Evolutionary conservation across 352 stramenopile species (phyloP).

Genomic region (Pythium sp.): DNA sequence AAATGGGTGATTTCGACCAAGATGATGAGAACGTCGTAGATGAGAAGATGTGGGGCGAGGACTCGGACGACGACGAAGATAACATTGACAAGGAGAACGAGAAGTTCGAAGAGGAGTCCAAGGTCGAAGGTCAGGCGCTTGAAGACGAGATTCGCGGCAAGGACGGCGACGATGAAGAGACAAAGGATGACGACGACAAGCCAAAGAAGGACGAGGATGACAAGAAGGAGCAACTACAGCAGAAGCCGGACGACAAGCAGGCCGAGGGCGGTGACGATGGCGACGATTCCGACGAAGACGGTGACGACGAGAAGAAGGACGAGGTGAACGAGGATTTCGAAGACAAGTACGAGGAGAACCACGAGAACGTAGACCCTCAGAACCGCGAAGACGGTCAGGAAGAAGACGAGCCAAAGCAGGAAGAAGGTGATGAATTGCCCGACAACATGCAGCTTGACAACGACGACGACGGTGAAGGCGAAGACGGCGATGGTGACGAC

Average conservation of each 20-base stretch:
- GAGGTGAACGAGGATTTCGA: slow-evolving; percentile 91
- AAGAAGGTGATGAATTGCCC: slow-evolving; percentile 70
- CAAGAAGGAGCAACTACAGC: slow-evolving; percentile 34
- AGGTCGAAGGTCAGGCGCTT: slow-evolving; percentile 72
- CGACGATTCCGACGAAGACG: slow-evolving; percentile 34
- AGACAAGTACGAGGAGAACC: slow-evolving; percentile 80
- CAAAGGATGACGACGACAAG: slow-evolving; percentile 70
- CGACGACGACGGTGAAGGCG: slow-evolving; percentile 35
- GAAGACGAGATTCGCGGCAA: slow-evolving; percentile 90
- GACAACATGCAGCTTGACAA: slow-evolving; percentile 87
- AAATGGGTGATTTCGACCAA: slow-evolving; percentile 98
- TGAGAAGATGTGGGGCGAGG: slow-evolving; percentile 98
- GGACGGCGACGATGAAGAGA: slow-evolving; percentile 83
- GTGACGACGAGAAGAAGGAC: slow-evolving; percentile 67
- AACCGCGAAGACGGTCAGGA: slow-evolving; percentile 54
- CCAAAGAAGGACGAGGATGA: slow-evolving; percentile 44
- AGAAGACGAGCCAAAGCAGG: slow-evolving; percentile 43
- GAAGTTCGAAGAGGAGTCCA: slow-evolving; percentile 90
- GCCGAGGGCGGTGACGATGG: slow-evolving; percentile 37
- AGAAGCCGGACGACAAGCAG: slow-evolving; percentile 46
- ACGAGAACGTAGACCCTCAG: slow-evolving; percentile 53
- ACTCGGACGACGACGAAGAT: slow-evolving; percentile 91
- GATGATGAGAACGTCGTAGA: slow-evolving; percentile 98
- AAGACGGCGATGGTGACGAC: slow-evolving; percentile 43
- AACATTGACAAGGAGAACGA: slow-evolving; percentile 96